Percentiles rank a stretch among this genome's conserved stretches.
These are phyloP conservation scores for Dactylellina leptospora DNA, from an alignment of 2,329 filamentous ascomycete genomes.

Conservation along the genomic window DNA sequence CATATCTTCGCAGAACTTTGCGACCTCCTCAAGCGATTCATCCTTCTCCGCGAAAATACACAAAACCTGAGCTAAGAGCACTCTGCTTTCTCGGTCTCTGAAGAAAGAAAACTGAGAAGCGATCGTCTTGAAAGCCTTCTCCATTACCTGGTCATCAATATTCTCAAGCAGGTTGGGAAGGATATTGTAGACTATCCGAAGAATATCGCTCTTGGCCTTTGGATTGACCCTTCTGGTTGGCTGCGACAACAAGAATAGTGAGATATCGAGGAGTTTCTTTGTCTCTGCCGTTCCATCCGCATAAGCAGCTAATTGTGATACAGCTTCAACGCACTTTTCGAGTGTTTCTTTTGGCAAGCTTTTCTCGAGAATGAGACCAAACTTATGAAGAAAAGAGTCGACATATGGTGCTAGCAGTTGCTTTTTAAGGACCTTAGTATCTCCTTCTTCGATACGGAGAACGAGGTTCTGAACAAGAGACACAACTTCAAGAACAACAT, in stretches of 20 bases:
- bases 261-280: conserved; percentile 79
- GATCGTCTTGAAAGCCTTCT: conserved; percentile 75
- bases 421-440: conserved; percentile 65
- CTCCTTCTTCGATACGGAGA: conserved; percentile 66
- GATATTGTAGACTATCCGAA: conserved; percentile 83
- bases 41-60: conserved; percentile 74
- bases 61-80: conserved; percentile 77
- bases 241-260: conserved; percentile 81
- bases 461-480: conserved; percentile 77
- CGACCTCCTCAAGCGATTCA: conserved; percentile 69
- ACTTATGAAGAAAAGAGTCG: conserved; percentile 71
- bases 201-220: conserved; percentile 80
- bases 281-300: conserved; percentile 75
- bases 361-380: conserved; percentile 73
- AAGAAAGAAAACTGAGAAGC: conserved; percentile 90
- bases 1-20: conserved; percentile 76
- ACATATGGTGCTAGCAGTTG: conserved; percentile 69
- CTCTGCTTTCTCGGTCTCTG: conserved; percentile 79
- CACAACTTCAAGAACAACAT: conserved; percentile 84
- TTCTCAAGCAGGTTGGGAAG: conserved; percentile 71
- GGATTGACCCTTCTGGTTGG: conserved; percentile 84
- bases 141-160: conserved; percentile 68
- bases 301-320: conserved; percentile 78
- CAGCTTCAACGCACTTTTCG: conserved; percentile 78
- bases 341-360: conserved; percentile 76